These are phyloP conservation scores for Penicillium expansum DNA, from an alignment of 2,329 filamentous ascomycete genomes.

Conservation along the genomic window DNA sequence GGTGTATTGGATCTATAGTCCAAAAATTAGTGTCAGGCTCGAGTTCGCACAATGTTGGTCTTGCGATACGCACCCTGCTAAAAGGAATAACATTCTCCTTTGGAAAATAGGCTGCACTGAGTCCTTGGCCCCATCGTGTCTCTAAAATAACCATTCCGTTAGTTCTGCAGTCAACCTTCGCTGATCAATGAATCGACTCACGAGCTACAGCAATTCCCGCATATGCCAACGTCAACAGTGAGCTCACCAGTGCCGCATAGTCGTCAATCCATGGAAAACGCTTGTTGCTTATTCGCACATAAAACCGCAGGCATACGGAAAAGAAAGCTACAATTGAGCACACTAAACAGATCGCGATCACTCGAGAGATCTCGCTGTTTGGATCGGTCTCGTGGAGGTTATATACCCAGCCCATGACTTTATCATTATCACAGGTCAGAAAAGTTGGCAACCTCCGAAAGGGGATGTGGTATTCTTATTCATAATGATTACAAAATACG, in stretches of 20 bases:
- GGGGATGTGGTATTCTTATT: neutral
- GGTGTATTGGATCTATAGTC: constrained; percentile 27
- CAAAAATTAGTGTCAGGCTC: neutral
- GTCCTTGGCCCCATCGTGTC: constrained; percentile 29
- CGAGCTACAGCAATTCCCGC: constrained; percentile 20
- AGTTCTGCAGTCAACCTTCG: neutral
- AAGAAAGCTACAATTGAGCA: constrained; percentile 24
- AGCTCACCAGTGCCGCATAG: constrained; percentile 24
- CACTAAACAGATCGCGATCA: constrained; percentile 24
- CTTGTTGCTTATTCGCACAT: constrained; percentile 23
- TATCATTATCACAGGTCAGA: neutral
- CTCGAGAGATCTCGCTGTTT: constrained; percentile 17
- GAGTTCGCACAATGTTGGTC: neutral
- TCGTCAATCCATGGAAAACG: constrained; percentile 27
- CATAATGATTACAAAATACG: neutral
- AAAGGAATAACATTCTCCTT: constrained; percentile 26
- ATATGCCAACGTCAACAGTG: constrained; percentile 21
- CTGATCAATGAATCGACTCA: constrained; percentile 13
- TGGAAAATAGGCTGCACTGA: constrained; percentile 21
- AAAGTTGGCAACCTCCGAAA: no score
- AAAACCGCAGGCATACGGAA: constrained; percentile 25
- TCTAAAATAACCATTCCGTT: constrained; percentile 14
- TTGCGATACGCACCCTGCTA: constrained; percentile 20
- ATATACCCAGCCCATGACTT: constrained; percentile 30
- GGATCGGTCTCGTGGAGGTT: constrained; percentile 27